phyloP scores from a whole-genome alignment of 129 eudicot genomes.

The Mikania micrantha region DNA sequence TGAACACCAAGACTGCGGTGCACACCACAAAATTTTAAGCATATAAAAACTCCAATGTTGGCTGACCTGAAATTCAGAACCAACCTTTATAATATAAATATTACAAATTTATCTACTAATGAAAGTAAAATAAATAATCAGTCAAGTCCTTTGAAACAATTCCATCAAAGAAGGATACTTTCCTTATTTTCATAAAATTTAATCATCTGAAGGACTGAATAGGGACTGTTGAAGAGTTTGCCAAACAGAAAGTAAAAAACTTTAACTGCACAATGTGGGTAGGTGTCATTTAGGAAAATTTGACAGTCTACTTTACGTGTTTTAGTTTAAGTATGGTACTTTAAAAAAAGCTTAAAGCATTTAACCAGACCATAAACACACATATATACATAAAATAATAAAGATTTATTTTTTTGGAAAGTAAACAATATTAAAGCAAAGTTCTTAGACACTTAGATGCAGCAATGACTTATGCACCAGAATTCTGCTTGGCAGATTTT shows the following conservation, averaged over 20 bases:
- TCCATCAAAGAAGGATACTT: neutral
- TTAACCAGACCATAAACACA: neutral
- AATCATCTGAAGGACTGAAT: neutral
- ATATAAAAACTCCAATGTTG: slow-evolving; percentile 89
- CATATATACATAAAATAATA: neutral
- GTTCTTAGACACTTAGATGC: neutral
- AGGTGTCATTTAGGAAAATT: too few species aligned
- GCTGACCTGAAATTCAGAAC: slow-evolving; percentile 65
- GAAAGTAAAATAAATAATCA: neutral
- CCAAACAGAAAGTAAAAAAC: too few species aligned
- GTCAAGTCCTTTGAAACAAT: neutral
- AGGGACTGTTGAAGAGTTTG: neutral
- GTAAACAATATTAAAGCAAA: neutral
- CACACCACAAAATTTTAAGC: slow-evolving; percentile 92
- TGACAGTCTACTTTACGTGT: neutral
- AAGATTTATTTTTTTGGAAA: neutral
- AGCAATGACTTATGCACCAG: neutral
- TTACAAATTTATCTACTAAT: neutral
- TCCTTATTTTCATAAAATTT: neutral
- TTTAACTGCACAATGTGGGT: neutral
- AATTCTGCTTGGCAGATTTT: neutral
- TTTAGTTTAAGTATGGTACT: neutral
- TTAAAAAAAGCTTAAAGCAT: neutral
- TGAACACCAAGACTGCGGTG: slow-evolving; percentile 93
- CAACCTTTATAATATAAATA: neutral